Conservation (phyloP, 2,329 filamentous ascomycete genomes). For the Ophiocordyceps camponoti-leonardi region DNA sequence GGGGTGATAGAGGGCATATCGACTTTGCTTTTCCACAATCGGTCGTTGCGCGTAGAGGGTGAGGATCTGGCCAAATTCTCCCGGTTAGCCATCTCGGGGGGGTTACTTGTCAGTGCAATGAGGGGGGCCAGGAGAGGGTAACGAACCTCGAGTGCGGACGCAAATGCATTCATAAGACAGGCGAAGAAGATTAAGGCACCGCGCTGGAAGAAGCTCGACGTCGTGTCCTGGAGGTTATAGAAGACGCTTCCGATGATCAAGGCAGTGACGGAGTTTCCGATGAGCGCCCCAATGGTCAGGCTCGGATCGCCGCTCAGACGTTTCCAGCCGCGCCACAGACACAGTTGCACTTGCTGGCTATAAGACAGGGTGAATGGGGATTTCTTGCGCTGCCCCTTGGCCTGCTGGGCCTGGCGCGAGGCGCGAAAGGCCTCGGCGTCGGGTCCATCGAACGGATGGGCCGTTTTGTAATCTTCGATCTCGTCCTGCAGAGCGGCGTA, state of each 20-base stretch:
- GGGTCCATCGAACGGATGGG: constrained; percentile 35
- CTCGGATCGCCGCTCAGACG: constrained; percentile 62
- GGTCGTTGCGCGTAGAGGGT: constrained; percentile 77
- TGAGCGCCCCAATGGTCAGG: constrained; percentile 48
- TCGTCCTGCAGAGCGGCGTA: constrained; percentile 33
- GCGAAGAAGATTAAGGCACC: constrained; percentile 77
- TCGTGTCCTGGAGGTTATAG: constrained; percentile 51
- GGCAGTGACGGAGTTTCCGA: constrained; percentile 60
- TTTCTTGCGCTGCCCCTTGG: constrained; percentile 40
- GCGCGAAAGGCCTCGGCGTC: constrained; percentile 39
- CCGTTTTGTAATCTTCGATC: constrained; percentile 36
- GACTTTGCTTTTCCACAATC: constrained; percentile 78
- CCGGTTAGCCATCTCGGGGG: too few species aligned
- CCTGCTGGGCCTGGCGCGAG: constrained; percentile 35
- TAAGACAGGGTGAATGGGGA: constrained; percentile 77
- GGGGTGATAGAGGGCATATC: constrained; percentile 80
- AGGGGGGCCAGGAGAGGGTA: background rate
- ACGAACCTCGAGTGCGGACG: constrained; percentile 53
- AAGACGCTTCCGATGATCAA: constrained; percentile 69
- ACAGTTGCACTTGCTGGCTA: constrained; percentile 57
- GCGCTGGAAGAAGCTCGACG: constrained; percentile 59
- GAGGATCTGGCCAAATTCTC: constrained; percentile 41
- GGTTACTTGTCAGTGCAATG: too few species aligned
- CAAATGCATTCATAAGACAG: constrained; percentile 71
- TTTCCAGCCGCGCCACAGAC: constrained; percentile 64